A percentile compares a stretch with the other conserved stretches of the same genome.
Conservation (phyloP, 139 green algal species). For the Micromonas commoda region DNA sequence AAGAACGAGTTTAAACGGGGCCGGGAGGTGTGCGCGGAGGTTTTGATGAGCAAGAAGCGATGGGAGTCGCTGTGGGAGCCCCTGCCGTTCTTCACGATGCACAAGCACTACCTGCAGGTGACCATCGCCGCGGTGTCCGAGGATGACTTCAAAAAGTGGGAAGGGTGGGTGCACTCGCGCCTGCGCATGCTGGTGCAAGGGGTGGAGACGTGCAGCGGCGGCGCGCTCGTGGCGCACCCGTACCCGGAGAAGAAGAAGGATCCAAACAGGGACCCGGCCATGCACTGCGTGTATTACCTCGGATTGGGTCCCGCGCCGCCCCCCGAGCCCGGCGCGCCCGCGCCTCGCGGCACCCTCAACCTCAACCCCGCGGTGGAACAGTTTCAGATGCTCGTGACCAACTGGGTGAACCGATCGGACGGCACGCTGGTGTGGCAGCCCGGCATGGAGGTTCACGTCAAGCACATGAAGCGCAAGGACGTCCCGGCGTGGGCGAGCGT, state of each 20-base stretch:
- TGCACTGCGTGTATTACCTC: slow-evolving; percentile 14
- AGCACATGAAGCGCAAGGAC: slow-evolving; percentile 10
- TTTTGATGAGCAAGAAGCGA: slow-evolving; percentile 1
- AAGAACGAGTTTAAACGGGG: slow-evolving; percentile 55
- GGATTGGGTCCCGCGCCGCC: neutral
- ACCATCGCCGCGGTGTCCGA: neutral
- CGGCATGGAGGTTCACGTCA: slow-evolving; percentile 9
- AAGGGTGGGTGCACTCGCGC: slow-evolving; percentile 24
- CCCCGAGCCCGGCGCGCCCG: neutral
- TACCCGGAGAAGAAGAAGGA: slow-evolving; percentile 8
- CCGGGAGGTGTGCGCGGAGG: slow-evolving; percentile 48
- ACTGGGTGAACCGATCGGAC: slow-evolving; percentile 3
- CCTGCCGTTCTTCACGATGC: slow-evolving; percentile 10
- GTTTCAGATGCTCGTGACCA: slow-evolving; percentile 22
- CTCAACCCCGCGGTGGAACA: slow-evolving; percentile 19
- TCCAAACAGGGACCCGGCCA: neutral
- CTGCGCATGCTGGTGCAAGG: slow-evolving; percentile 2
- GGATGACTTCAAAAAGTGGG: slow-evolving; percentile 26
- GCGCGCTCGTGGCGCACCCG: slow-evolving; percentile 19
- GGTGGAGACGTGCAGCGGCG: slow-evolving; percentile 18
- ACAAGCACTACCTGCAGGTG: slow-evolving; percentile 25
- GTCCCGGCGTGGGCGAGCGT: slow-evolving; percentile 28
- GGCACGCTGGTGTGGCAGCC: neutral
- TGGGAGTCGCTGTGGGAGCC: slow-evolving; percentile 8
- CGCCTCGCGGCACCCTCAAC: neutral